Percentiles rank a stretch among this genome's conserved stretches.
These are phyloP conservation scores for Rossbeevera mucosa DNA, from an alignment of 768 basidiomycete genomes.

Conservation along the genomic window DNA sequence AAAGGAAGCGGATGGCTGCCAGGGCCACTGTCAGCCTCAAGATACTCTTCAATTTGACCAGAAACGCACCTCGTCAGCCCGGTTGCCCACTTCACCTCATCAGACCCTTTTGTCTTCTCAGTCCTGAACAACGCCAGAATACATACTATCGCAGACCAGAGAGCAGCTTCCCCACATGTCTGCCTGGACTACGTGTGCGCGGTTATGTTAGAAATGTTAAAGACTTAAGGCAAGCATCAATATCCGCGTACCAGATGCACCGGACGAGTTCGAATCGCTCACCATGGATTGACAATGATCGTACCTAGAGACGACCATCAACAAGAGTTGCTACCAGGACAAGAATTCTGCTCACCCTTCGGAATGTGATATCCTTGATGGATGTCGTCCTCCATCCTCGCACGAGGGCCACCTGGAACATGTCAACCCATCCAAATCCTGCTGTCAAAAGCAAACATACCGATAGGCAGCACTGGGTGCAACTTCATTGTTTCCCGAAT, in stretches of 20 bases:
- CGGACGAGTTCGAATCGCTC: slow-evolving; percentile 20
- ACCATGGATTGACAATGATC: no score
- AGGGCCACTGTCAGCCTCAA: no score
- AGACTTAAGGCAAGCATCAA: background rate
- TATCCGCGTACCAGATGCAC: slow-evolving; percentile 13
- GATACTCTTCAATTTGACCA: no score
- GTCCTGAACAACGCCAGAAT: slow-evolving; percentile 16
- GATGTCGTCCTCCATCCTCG: slow-evolving; percentile 25
- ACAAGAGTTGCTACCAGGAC: slow-evolving; percentile 24
- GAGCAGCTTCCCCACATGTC: slow-evolving; percentile 17
- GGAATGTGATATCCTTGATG: no score
- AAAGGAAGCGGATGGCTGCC: no score
- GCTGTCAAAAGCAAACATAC: slow-evolving; percentile 8
- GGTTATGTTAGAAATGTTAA: background rate
- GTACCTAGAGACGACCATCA: background rate
- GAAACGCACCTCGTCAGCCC: slow-evolving; percentile 10
- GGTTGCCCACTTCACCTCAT: slow-evolving; percentile 14
- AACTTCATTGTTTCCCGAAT: no score
- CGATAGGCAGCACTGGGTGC: slow-evolving; percentile 23
- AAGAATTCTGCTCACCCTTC: slow-evolving; percentile 9
- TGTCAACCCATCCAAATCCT: background rate
- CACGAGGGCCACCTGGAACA: slow-evolving; percentile 36
- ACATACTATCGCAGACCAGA: slow-evolving; percentile 20
- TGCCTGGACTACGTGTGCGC: slow-evolving; percentile 11
- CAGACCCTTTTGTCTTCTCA: slow-evolving; percentile 14